Percentiles rank a stretch among this genome's conserved stretches.
Conservation (phyloP, 768 basidiomycete species). For the Phylloporus sp. region DNA sequence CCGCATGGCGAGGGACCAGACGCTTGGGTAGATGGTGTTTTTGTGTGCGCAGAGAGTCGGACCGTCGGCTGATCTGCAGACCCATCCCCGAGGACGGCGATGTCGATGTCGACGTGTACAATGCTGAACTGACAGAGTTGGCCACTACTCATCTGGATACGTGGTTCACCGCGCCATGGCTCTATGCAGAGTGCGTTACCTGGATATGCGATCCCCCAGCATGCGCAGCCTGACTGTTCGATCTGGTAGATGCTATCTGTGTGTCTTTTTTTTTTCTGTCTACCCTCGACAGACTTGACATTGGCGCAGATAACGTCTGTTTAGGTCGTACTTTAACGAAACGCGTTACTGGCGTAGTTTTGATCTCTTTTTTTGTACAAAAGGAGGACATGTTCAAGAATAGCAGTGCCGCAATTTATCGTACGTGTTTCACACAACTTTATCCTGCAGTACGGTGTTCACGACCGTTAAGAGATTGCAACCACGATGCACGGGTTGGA, state of each 20-base stretch:
- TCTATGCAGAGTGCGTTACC: conserved; percentile 82
- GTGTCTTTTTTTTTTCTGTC: conserved; percentile 19
- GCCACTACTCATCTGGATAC: conserved; percentile 49
- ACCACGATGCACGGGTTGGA: conserved; percentile 67
- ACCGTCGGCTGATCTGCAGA: conserved; percentile 34
- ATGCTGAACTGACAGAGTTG: conserved; percentile 59
- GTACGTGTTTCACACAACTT: conserved; percentile 50
- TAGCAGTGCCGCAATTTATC: conserved; percentile 71
- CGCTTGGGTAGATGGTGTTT: conserved; percentile 50
- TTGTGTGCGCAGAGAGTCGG: no score
- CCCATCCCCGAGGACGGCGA: conserved; percentile 75
- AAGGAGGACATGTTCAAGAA: conserved; percentile 81
- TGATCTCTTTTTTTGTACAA: conserved; percentile 80
- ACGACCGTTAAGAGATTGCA: conserved; percentile 56
- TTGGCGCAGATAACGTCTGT: conserved; percentile 66
- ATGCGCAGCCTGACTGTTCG: conserved; percentile 2
- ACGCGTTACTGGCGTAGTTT: conserved; percentile 68
- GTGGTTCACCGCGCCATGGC: conserved; percentile 94
- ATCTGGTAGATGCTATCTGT: conserved; percentile 83
- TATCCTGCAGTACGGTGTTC: neutral
- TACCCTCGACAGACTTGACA: neutral
- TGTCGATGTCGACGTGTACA: conserved; percentile 67
- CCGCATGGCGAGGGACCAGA: conserved; percentile 77
- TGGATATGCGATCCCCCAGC: neutral
- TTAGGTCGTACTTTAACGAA: conserved; percentile 68